Evolutionary conservation across 352 stramenopile genomes (phyloP), one percentile per base, ranked within the genome.

Genomic region (Pythium oligandrum): DNA sequence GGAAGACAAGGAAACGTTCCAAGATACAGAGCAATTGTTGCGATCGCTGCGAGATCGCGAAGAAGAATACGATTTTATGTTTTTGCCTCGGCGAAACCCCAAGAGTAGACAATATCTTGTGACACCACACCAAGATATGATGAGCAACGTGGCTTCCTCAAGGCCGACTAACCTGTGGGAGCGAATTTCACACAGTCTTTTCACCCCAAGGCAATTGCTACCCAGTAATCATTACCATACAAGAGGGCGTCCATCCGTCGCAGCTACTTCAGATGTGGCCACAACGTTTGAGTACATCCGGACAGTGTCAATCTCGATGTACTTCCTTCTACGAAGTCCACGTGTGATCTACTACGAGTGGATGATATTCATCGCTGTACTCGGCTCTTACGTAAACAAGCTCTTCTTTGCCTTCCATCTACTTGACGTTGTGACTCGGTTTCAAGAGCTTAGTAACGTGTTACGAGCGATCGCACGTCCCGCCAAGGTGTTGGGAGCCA

Each of bases 391-490:
- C 48, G 57, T 91, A 12, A 82, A 86, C 64, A 85, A 83, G 38
- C 71, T 91, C 37, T 91, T 78, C 66, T 91, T 91, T 51, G 71
- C 78, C 26, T 88, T 89, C 42, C 76, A 89, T 42, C 44, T 91
- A 17, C 64, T 91, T 6, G 80, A 91, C 51, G 61, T 89, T 37
- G 68, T 91, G n/a, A 85, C 89, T 42, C 74, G 76, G n/a, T 91
- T 83, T 53, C 80, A 86, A 45, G 73, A 84, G 34, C 67, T 88
- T 3, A 84, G 82, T 53, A 84, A 88, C 48, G 80, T 91, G 1
- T 42, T 88, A 10, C 70, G 76, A 17, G 85, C 80, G 4, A 84
- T 89, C 35, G 70, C 81, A 12, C 62, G 66, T 11, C 78, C 80
- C 9, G 71, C 73, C 0, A 88, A 85, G 51, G 72, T 82, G 11